Evolutionary conservation across 805 yeast species (phyloP), one percentile per base, ranked within the genome.

Genomic region (Saturnispora ahearnii): DNA sequence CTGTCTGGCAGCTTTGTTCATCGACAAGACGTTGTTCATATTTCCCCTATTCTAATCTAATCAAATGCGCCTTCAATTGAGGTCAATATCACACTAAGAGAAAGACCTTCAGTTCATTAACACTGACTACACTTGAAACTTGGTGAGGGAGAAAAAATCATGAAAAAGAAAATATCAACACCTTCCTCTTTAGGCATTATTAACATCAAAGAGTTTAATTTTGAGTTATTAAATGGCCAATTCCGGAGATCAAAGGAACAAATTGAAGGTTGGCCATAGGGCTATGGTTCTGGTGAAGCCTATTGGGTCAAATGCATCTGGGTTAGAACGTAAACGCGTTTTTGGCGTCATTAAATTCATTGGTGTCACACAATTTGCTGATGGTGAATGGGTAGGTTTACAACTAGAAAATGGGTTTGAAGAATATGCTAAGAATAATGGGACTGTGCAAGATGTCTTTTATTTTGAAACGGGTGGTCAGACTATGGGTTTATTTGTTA

Each of bases 351-450:
- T 82, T 1, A 63, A 73, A 46, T 82, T 62, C 58, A 51, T 73
- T 2, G 88, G 88, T 0, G 48, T 56, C 12, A 78, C 87, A 0
- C 54, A 74, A 44, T 83, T 83, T 66, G 79, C 85, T 3, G 65
- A 73, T 0, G 88, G 87, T 0, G 57, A 52, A n/a, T 77, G 82
- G 82, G 61, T 73, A 4, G 82, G 82, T 1, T 57, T 77, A 3
- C 77, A 74, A 45, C 58, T 78, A 22, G 69, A 67, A 11, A 49
- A 50, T 1, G 56, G 43, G 18, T 52, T 45, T 40, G 41, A 41
- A 5, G 63, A 71, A 0, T 51, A 34, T 1, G 82, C 82, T 1
- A 73, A 72, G 54, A 78, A 78, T 48, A 66, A 77, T 51, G 82
- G 82, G 1, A 59, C 73, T 0, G 71, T 78, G 0, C 61, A 68